Percentiles rank a stretch among this genome's conserved stretches.
Conservation (phyloP, 306 rosid genomes). For the Trifolium subterraneum region DNA sequence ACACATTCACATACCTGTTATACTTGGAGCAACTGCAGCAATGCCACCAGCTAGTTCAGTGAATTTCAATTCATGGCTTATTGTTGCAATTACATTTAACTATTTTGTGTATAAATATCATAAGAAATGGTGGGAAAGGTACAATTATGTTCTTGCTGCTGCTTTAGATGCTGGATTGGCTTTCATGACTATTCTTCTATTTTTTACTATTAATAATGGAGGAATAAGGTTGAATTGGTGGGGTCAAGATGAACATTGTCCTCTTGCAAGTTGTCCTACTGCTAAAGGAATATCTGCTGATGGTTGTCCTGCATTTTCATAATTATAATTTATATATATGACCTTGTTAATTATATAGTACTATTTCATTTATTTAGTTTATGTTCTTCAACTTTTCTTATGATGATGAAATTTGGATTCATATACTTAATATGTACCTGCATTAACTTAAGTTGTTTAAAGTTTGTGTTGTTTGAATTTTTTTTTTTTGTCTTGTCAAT, state of each 20-base stretch:
- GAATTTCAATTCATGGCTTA: constrained; percentile 75
- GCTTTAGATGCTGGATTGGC: constrained; percentile 82
- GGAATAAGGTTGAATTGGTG: constrained; percentile 51
- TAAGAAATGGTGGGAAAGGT: constrained; percentile 77
- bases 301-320: constrained; percentile 58
- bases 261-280: constrained; percentile 61
- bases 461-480: neutral
- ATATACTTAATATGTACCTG: neutral
- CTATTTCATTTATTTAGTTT: neutral
- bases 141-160: constrained; percentile 73
- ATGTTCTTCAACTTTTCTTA: neutral
- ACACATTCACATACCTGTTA: constrained; percentile 71
- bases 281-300: constrained; percentile 55
- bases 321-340: neutral
- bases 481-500: no score
- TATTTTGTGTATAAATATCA: constrained; percentile 58
- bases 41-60: constrained; percentile 78
- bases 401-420: neutral
- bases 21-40: constrained; percentile 60
- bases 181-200: constrained; percentile 62
- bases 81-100: constrained; percentile 58
- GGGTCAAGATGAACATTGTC: constrained; percentile 66
- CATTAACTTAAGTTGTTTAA: neutral
- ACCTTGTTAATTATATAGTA: neutral
- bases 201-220: constrained; percentile 48